Base-by-base conservation (phyloP, 805 yeast genomes). In the Candida adriatica region DNA sequence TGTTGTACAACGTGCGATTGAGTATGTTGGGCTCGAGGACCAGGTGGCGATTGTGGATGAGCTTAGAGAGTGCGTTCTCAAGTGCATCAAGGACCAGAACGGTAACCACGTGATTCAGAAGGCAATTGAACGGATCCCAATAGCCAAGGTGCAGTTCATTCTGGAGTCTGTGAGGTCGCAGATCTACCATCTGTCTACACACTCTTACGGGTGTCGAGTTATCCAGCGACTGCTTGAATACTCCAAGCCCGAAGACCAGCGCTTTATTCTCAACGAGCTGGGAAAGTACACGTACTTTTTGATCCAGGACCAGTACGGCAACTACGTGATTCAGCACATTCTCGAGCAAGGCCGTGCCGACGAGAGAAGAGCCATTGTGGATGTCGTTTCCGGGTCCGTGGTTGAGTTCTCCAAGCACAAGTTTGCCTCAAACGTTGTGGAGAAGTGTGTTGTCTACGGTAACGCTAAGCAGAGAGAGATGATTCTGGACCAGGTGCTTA, bases 21-120 rank as follows among this genome's bases (percentile, higher is more conserved):
- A 85, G 54, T 76, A 75, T 39, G 66, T 85, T 25, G 64, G 64
- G 4, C 55, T 72, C 8, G 71, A 69, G 1, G 82, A 83, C 41
- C 92, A 84, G 56, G 66, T 79, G 17, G 57, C 57, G 20, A 66
- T 92, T 19, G 75, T 86, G 30, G 63, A 66, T 16, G 98, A 92
- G 58, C 63, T 92, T 39, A 72, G 67, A 31, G 68, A 68, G 26
- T 66, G 69, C 41, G 75, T 81, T 16, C 49, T 78, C 31, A 68
- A 70, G 35, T 72, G 90, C 57, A 83, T 90, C 38, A 86, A 86
- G 53, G 97, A 92, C 57, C 97, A 90, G 62, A 92, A 92, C 57
- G 98, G 97, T 42, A 92, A 92, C 56, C 99, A 92, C 58, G 98
- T 92, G 13, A 82, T 92, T 42, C 99, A 92, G 61, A 90, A 88